These are phyloP conservation scores for Apiospora phragmitis DNA, from an alignment of 2,329 filamentous ascomycete genomes.

Conservation along the genomic window DNA sequence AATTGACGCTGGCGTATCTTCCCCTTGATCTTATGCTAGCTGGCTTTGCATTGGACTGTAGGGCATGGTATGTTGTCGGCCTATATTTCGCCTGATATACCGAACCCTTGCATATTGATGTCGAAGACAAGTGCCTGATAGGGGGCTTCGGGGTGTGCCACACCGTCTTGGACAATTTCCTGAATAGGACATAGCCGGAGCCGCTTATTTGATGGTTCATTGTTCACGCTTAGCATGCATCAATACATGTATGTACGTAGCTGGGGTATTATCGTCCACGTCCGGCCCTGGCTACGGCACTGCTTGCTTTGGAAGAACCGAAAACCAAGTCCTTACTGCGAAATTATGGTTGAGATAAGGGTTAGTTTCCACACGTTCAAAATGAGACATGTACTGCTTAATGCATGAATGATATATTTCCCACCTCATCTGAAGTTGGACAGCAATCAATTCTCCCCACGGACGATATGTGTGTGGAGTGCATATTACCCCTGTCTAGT, in stretches of 20 bases:
- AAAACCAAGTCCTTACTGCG: background rate
- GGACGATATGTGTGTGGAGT: background rate
- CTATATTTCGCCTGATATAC: background rate
- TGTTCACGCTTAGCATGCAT: constrained; percentile 9
- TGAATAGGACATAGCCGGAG: background rate
- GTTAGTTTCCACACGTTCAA: background rate
- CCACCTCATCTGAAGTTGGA: constrained; percentile 1
- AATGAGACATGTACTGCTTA: background rate
- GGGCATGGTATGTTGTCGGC: background rate
- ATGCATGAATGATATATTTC: background rate
- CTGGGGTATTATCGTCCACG: background rate
- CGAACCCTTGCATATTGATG: background rate
- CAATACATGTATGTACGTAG: background rate
- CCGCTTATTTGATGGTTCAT: background rate
- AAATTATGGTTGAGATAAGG: background rate
- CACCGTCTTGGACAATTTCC: background rate
- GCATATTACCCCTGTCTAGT: background rate
- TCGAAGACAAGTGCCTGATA: background rate
- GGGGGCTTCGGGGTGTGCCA: background rate
- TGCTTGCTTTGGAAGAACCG: background rate
- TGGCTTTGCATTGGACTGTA: background rate
- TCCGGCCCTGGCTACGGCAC: background rate
- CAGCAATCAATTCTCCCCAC: background rate
- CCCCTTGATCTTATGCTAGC: background rate
- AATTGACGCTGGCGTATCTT: background rate